Conservation (phyloP, 2,329 filamentous ascomycete genomes). For the Erysiphe neolycopersici region DNA sequence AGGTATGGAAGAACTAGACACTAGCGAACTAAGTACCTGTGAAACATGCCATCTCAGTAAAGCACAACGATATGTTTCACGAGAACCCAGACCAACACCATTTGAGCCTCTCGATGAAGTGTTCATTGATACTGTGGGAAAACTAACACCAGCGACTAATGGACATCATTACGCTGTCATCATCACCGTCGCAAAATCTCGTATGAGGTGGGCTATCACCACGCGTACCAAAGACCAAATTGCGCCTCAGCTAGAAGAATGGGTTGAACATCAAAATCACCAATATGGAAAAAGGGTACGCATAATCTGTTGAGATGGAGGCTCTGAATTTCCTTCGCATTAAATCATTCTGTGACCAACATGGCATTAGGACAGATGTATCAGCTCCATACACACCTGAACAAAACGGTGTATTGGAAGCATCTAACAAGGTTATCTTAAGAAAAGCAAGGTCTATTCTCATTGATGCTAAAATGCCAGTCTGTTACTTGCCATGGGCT, state of each 20-base stretch:
- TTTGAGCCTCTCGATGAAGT: neutral
- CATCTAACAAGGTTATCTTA: too few species aligned
- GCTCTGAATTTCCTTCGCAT: neutral
- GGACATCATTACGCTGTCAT: neutral
- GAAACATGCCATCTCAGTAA: neutral
- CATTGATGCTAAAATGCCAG: too few species aligned
- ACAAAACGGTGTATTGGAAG: too few species aligned
- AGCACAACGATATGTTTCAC: neutral
- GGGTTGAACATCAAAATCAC: neutral
- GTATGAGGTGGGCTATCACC: neutral
- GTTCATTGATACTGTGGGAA: neutral
- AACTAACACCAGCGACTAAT: neutral
- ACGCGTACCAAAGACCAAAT: neutral
- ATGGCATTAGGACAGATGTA: neutral
- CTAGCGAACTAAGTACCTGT: neutral
- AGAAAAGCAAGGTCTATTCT: too few species aligned
- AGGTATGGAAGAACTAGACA: neutral
- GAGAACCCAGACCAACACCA: neutral
- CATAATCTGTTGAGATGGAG: neutral
- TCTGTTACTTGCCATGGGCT: too few species aligned
- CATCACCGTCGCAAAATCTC: neutral
- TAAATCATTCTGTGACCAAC: neutral
- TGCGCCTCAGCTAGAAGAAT: neutral
- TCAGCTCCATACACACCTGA: neutral
- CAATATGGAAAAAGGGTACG: neutral